phyloP scores from a whole-genome alignment of 441 rosid species.

The Arabidopsis hybrid region DNA sequence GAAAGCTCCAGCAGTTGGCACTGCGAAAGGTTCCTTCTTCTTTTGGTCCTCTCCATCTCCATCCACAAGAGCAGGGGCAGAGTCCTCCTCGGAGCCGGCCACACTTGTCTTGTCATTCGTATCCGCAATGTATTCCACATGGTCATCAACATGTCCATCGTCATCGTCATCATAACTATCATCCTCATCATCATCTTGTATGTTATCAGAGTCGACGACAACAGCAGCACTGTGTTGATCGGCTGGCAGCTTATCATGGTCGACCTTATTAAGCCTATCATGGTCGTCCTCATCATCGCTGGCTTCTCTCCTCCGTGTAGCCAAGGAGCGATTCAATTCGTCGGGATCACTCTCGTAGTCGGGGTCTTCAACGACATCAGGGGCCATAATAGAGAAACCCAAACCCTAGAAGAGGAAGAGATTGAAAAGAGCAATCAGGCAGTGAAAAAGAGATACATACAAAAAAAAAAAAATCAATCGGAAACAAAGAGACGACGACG shows the following conservation, averaged over 20 bases:
- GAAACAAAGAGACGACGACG: too few relatives aligned
- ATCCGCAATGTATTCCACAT: constrained; percentile 16
- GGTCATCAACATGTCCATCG: constrained; percentile 32
- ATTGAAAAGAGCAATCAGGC: too few relatives aligned
- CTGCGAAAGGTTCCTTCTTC: constrained; percentile 83
- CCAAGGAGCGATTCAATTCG: constrained; percentile 68
- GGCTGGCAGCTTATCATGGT: constrained; percentile 43
- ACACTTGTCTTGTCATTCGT: constrained; percentile 6
- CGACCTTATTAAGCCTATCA: too few relatives aligned
- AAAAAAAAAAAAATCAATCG: too few relatives aligned
- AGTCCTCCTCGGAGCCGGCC: constrained; percentile 38
- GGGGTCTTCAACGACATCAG: constrained; percentile 56
- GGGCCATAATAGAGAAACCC: constrained; percentile 49
- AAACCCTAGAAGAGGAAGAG: too few relatives aligned
- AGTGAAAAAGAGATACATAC: too few relatives aligned
- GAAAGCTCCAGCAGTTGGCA: constrained; percentile 97
- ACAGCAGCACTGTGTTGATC: constrained; percentile 63
- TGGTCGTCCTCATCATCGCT: too few relatives aligned
- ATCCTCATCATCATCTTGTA: too few relatives aligned
- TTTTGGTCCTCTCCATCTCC: constrained; percentile 66
- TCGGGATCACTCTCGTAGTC: constrained; percentile 93
- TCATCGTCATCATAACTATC: constrained; percentile 47
- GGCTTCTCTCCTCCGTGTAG: constrained; percentile 77
- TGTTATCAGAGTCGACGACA: constrained; percentile 67
- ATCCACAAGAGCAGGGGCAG: constrained; percentile 41